Evolutionary conservation across 1,284 basidiomycete genomes (phyloP).

Genomic region (Ceratobasidium theobromae): DNA sequence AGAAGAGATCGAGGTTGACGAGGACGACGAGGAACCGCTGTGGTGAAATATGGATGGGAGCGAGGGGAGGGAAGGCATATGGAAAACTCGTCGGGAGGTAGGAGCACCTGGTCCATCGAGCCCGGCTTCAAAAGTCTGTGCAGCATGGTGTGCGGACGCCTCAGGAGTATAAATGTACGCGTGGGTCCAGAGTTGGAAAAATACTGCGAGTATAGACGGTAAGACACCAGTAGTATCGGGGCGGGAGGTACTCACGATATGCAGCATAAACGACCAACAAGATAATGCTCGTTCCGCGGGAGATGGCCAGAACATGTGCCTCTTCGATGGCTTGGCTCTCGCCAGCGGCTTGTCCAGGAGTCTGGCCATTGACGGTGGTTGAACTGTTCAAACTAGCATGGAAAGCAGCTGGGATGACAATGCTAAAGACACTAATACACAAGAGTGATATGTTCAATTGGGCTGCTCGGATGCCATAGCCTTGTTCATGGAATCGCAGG

Average conservation of each 20-base stretch:
- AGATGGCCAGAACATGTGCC: slow-evolving; percentile 46
- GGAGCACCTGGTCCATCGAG: slow-evolving; percentile 41
- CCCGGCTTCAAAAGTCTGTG: slow-evolving; percentile 36
- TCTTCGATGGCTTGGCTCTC: slow-evolving; percentile 39
- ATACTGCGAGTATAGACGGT: slow-evolving; percentile 44
- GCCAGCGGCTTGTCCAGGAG: slow-evolving; percentile 40
- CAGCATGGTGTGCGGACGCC: slow-evolving; percentile 33
- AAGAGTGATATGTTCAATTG: slow-evolving; percentile 81
- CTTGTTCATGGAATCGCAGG: slow-evolving; percentile 62
- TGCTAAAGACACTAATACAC: slow-evolving; percentile 75
- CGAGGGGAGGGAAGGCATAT: slow-evolving; percentile 38
- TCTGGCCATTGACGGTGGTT: not conserved
- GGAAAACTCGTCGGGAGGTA: slow-evolving; percentile 39
- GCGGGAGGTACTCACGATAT: slow-evolving; percentile 40
- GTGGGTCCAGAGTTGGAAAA: slow-evolving; percentile 54
- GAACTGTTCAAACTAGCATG: slow-evolving; percentile 43
- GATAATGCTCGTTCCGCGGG: slow-evolving; percentile 55
- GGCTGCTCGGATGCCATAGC: slow-evolving; percentile 65
- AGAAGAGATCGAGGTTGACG: slow-evolving; percentile 32
- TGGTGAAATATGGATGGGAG: slow-evolving; percentile 28
- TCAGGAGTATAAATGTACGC: slow-evolving; percentile 31
- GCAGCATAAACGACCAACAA: slow-evolving; percentile 56
- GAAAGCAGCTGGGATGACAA: slow-evolving; percentile 73
- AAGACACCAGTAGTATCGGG: slow-evolving; percentile 39
- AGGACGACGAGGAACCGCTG: slow-evolving; percentile 41